Evolutionary conservation across 129 eudicot genomes (phyloP).

Genomic region (Arctium minus): DNA sequence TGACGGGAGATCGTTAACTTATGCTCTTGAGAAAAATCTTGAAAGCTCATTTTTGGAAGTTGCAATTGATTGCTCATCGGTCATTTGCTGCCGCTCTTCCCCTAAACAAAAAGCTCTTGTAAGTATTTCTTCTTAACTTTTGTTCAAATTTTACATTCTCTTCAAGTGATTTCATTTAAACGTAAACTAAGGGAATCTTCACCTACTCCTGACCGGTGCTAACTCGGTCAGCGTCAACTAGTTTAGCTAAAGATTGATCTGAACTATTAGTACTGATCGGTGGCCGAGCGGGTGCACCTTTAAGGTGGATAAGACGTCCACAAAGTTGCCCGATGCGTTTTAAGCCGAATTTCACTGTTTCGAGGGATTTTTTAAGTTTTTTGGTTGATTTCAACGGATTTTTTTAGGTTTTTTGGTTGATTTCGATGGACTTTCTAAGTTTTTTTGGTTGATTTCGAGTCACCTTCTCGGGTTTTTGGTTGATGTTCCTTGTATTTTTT

Average conservation of each 20-base stretch:
- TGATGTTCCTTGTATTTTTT: no score
- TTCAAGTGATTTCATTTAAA: background rate
- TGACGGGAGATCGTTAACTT: conserved; percentile 81
- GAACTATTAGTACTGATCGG: background rate
- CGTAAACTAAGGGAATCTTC: conserved; percentile 15
- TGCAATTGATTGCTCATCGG: conserved; percentile 74
- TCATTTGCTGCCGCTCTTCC: conserved; percentile 95
- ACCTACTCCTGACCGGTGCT: background rate
- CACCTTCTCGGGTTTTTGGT: no score
- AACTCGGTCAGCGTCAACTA: background rate
- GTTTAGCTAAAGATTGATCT: background rate
- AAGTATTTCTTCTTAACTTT: conserved; percentile 22
- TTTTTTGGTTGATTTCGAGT: no score
- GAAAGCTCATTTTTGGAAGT: conserved; percentile 73
- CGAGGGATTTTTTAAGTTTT: no score
- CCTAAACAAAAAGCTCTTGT: conserved; percentile 99
- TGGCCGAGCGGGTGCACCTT: no score
- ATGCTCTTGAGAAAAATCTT: conserved; percentile 64
- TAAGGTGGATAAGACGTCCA: no score
- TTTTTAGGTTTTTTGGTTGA: no score
- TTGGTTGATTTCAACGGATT: no score
- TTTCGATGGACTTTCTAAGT: no score
- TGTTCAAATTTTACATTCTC: background rate
- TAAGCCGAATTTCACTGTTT: no score
- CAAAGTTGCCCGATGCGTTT: no score